A percentile compares a stretch with the other conserved stretches of the same genome.
These are phyloP conservation scores for Sequoia sempervirens DNA, from an alignment of 75 land plant genomes.

Conservation along the genomic window DNA sequence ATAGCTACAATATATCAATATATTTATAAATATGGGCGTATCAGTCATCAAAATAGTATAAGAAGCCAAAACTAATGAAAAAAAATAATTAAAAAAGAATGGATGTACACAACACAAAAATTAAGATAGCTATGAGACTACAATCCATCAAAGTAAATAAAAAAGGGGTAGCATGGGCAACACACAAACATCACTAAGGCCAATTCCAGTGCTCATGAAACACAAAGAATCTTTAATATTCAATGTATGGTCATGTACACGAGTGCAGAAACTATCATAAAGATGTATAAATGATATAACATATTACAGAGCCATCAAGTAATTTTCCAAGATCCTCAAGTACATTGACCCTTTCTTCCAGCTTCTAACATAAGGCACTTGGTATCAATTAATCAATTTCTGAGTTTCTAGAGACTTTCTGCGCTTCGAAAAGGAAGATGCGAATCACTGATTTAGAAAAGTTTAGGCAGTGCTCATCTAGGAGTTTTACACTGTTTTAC, in stretches of 20 bases:
- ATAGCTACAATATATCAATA: background rate
- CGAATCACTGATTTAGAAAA: background rate
- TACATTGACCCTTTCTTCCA: background rate
- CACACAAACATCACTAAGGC: background rate
- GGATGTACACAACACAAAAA: background rate
- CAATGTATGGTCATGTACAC: background rate
- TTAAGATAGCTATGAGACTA: background rate
- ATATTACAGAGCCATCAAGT: background rate
- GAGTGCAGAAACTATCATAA: background rate
- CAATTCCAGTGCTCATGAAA: no score
- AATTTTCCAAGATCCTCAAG: background rate
- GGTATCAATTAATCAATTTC: background rate
- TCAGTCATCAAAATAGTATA: background rate
- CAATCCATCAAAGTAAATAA: background rate
- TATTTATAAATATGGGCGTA: background rate
- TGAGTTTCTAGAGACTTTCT: background rate
- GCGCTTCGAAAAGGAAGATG: background rate
- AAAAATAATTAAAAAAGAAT: background rate
- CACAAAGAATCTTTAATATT: background rate
- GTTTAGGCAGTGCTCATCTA: background rate
- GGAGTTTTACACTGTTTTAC: background rate
- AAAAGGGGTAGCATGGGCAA: background rate
- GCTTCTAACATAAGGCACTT: background rate
- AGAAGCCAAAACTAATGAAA: background rate
- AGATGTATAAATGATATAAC: background rate